These are phyloP conservation scores for Epicoccum sorghinum DNA, from an alignment of 2,329 filamentous ascomycete species.

Conservation along the genomic window DNA sequence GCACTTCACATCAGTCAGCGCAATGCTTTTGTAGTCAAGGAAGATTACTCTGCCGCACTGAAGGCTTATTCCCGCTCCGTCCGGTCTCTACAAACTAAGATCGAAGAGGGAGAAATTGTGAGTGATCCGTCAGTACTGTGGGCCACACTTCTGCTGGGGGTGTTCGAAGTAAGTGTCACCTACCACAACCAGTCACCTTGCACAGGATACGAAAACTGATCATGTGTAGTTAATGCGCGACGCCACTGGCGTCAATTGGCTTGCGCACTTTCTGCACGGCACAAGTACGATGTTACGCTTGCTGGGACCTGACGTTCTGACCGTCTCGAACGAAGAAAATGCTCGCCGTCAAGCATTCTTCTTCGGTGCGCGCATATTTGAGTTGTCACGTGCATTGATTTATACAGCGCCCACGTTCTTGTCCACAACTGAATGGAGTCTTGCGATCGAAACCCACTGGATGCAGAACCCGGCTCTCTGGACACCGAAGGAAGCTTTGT, in stretches of 20 bases:
- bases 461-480: conserved; percentile 10
- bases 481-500: conserved; percentile 35
- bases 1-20: conserved; percentile 15
- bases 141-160: conserved; percentile 33
- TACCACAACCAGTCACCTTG: background rate
- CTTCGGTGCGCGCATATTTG: conserved; percentile 35
- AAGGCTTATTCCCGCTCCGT: conserved; percentile 30
- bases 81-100: conserved; percentile 16
- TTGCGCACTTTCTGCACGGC: conserved; percentile 36
- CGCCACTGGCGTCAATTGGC: conserved; percentile 32
- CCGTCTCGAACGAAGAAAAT: background rate
- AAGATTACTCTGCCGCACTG: conserved; percentile 14
- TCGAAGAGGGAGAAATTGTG: conserved; percentile 17
- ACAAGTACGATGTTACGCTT: conserved; percentile 34
- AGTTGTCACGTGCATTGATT: conserved; percentile 34
- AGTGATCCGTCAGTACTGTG: conserved; percentile 28
- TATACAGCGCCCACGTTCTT: conserved; percentile 34
- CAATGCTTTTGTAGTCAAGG: background rate
- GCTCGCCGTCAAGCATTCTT: conserved; percentile 30
- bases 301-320: conserved; percentile 22
- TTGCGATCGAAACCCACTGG: conserved; percentile 28
- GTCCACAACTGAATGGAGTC: conserved; percentile 23
- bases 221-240: conserved; percentile 34
- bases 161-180: conserved; percentile 29
- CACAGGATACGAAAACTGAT: background rate